Percentiles rank a stretch among this genome's conserved stretches.
phyloP scores from a whole-genome alignment of 1,284 basidiomycete species.

The Cryptococcus hybrid region DNA sequence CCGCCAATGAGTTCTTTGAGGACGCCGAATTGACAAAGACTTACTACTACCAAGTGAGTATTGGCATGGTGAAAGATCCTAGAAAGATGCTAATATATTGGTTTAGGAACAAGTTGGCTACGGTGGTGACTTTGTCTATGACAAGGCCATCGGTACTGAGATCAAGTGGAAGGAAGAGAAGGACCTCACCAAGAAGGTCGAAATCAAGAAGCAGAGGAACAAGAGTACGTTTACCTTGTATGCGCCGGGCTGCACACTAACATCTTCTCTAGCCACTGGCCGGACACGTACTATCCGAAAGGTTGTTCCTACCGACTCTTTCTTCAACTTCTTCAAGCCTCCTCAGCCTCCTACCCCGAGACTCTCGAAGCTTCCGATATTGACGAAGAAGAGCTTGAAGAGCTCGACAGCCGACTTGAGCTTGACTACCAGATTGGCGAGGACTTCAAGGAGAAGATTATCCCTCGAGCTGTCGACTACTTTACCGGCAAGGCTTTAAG shows the following conservation, averaged over 20 bases:
- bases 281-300: constrained; percentile 89
- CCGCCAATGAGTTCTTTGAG: constrained; percentile 81
- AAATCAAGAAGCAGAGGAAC: constrained; percentile 99
- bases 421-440: constrained; percentile 98
- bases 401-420: constrained; percentile 89
- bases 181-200: constrained; percentile 94
- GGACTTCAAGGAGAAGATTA: constrained; percentile 97
- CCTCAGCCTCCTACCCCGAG: constrained; percentile 71
- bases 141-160: constrained; percentile 82
- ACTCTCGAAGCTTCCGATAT: constrained; percentile 69
- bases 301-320: constrained; percentile 81
- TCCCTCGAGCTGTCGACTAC: constrained; percentile 91
- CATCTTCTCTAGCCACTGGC: constrained; percentile 67
- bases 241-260: neutral
- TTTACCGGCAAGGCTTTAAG: constrained; percentile 96
- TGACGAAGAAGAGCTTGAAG: constrained; percentile 82
- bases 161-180: constrained; percentile 99
- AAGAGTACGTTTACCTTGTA: constrained; percentile 69
- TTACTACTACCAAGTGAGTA: constrained; percentile 78
- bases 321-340: constrained; percentile 97
- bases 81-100: neutral
- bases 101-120: constrained; percentile 77
- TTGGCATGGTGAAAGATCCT: constrained; percentile 1
- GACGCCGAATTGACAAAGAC: constrained; percentile 86
- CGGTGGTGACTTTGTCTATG: constrained; percentile 92